Evolutionary conservation across 805 yeast genomes (phyloP).

Genomic region (Candida boleticola): DNA sequence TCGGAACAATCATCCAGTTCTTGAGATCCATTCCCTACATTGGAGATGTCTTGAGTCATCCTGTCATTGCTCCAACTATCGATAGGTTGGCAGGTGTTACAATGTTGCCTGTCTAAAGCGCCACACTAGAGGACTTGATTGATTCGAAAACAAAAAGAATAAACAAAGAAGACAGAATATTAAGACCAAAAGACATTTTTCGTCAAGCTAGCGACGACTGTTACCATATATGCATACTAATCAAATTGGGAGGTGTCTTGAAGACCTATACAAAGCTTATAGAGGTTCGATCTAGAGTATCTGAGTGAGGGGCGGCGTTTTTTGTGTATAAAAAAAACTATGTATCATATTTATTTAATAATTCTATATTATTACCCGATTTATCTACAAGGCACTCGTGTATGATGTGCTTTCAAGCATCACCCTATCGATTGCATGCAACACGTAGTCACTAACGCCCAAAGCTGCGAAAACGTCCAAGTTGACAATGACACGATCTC

Average conservation of each 20-base stretch:
- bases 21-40: conserved; percentile 83
- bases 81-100: conserved; percentile 41
- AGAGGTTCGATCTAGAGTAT: too few relatives aligned
- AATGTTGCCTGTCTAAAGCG: conserved; percentile 39
- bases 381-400: not conserved
- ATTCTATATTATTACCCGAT: too few relatives aligned
- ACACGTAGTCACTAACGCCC: not conserved
- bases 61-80: conserved; percentile 71
- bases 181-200: too few relatives aligned
- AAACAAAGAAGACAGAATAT: too few relatives aligned
- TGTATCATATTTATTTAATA: conserved; percentile 2
- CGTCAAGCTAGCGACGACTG: too few relatives aligned
- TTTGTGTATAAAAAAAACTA: not conserved
- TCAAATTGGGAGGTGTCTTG: too few relatives aligned
- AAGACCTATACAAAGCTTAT: too few relatives aligned
- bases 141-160: not conserved
- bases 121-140: too few relatives aligned
- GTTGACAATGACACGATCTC: conserved; percentile 1
- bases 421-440: not conserved
- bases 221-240: too few relatives aligned
- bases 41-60: conserved; percentile 82
- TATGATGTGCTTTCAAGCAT: not conserved
- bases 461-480: conserved; percentile 1
- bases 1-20: conserved; percentile 84
- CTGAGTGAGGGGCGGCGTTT: not conserved